These are phyloP conservation scores for Pilatotrama ljubarskyi DNA, from an alignment of 768 basidiomycete genomes.

Conservation along the genomic window DNA sequence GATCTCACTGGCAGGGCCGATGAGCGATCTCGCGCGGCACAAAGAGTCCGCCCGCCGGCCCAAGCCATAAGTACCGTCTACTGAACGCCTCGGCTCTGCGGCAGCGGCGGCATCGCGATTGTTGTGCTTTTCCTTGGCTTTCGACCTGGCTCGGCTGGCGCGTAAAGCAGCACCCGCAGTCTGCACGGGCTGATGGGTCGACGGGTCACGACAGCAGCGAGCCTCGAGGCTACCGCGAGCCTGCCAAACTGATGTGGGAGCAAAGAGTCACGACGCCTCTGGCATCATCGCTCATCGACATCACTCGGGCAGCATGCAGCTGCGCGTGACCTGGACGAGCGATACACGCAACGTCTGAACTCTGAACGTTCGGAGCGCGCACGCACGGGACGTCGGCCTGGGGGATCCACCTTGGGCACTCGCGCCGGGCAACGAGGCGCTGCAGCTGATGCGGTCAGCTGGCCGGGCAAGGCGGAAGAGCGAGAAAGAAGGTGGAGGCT, in stretches of 20 bases:
- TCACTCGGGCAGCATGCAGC: no score
- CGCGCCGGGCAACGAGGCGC: background rate
- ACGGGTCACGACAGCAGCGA: background rate
- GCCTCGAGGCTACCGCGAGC: conserved; percentile 3
- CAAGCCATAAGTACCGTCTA: background rate
- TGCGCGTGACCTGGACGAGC: no score
- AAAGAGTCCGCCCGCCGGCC: no score
- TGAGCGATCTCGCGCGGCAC: no score
- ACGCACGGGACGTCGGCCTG: background rate
- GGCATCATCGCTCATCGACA: no score
- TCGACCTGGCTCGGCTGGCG: background rate
- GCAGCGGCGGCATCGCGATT: background rate
- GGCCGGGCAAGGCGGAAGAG: background rate
- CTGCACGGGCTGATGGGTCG: background rate
- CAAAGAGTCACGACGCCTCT: no score
- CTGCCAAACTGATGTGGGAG: background rate
- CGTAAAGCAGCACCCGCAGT: no score
- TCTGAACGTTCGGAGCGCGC: no score
- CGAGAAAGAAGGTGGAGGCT: background rate
- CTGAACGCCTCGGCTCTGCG: conserved; percentile 7
- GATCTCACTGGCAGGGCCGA: no score
- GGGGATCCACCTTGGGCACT: background rate
- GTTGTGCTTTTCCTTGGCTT: no score
- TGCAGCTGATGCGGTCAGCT: conserved; percentile 14
- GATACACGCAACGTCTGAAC: no score